These are phyloP conservation scores for Phaffomyces antillensis DNA, from an alignment of 805 yeast species.

Conservation along the genomic window DNA sequence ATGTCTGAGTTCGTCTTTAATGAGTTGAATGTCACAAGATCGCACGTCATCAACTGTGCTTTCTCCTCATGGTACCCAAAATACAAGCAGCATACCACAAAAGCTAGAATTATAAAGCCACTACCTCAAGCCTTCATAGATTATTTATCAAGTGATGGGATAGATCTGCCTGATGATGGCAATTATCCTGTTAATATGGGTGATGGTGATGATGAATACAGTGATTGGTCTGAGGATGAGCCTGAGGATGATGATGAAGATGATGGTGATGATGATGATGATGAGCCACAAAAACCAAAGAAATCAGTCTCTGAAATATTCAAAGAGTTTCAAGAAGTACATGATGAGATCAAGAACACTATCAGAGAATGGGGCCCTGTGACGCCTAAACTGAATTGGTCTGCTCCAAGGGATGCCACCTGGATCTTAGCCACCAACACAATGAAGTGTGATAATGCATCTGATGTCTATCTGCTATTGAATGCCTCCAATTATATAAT, in stretches of 20 bases:
- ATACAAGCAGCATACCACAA: constrained; percentile 43
- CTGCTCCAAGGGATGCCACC: constrained; percentile 89
- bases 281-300: constrained; percentile 5
- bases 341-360: constrained; percentile 37
- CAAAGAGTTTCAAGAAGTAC: constrained; percentile 50
- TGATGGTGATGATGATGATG: constrained; percentile 7
- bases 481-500: constrained; percentile 84
- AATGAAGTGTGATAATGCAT: constrained; percentile 59
- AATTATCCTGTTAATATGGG: constrained; percentile 28
- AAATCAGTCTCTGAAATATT: constrained; percentile 21
- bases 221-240: constrained; percentile 59
- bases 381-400: constrained; percentile 93
- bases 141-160: constrained; percentile 63
- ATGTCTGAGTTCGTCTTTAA: constrained; percentile 17
- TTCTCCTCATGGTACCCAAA: constrained; percentile 54
- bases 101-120: constrained; percentile 46
- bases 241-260: constrained; percentile 13
- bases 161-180: constrained; percentile 47
- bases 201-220: constrained; percentile 57
- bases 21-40: constrained; percentile 23
- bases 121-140: constrained; percentile 51
- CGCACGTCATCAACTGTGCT: constrained; percentile 43
- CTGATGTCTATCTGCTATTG: constrained; percentile 72
- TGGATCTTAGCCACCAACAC: constrained; percentile 84
- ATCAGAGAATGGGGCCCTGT: constrained; percentile 52